A percentile compares a stretch with the other conserved stretches of the same genome.
Evolutionary conservation across 2,329 filamentous ascomycete genomes (phyloP).

Genomic region (Sarocladium brachiariae): DNA sequence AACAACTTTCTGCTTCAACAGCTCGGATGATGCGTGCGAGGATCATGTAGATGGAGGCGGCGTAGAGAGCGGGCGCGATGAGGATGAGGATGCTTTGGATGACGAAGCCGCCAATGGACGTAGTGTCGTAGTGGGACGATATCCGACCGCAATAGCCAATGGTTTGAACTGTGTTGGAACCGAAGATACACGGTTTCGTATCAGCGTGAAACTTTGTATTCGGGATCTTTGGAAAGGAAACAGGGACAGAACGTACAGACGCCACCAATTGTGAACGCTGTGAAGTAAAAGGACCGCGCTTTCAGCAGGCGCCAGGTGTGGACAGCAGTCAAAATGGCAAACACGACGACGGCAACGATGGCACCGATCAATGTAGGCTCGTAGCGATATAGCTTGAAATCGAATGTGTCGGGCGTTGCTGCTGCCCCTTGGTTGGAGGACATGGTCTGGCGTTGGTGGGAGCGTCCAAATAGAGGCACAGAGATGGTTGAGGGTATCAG

Average conservation of each 20-base stretch:
- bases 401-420: not conserved
- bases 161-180: conserved; percentile 32
- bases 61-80: conserved; percentile 40
- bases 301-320: conserved; percentile 36
- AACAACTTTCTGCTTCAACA: conserved; percentile 27
- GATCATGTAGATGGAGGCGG: conserved; percentile 45
- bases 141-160: conserved; percentile 32
- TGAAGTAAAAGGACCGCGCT: conserved; percentile 42
- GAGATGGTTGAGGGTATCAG: too few species aligned
- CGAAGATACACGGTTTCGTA: not conserved
- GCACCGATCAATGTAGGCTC: conserved; percentile 27
- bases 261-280: conserved; percentile 40
- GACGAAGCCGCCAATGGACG: conserved; percentile 23
- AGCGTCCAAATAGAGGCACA: too few species aligned
- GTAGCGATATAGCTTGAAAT: conserved; percentile 12
- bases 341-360: conserved; percentile 38
- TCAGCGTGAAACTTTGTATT: not conserved
- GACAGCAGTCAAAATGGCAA: conserved; percentile 33
- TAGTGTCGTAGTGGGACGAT: conserved; percentile 10
- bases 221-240: not conserved
- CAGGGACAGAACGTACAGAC: conserved; percentile 38
- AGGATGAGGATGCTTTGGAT: conserved; percentile 37
- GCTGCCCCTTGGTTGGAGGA: not conserved
- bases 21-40: conserved; percentile 36
- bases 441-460: not conserved